Evolutionary conservation across 2,329 filamentous ascomycete genomes (phyloP).

Genomic region (Beauveria brongniartii): DNA sequence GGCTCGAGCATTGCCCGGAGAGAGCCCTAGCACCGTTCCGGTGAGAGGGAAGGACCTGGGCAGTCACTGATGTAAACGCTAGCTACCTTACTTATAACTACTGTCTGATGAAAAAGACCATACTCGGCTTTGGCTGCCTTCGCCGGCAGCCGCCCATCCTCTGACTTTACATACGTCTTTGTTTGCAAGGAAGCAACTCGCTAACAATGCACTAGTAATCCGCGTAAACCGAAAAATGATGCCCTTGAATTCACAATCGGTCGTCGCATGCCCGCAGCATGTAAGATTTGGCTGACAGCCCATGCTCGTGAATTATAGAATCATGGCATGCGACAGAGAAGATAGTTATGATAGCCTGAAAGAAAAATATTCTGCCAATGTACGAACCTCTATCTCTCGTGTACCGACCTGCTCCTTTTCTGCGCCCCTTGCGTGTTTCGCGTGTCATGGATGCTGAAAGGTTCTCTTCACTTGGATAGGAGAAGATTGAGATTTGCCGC

Average conservation of each 20-base stretch:
- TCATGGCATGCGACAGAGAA: slow-evolving; percentile 89
- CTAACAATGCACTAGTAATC: slow-evolving; percentile 5
- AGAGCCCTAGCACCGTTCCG: slow-evolving; percentile 63
- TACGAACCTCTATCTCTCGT: slow-evolving; percentile 43
- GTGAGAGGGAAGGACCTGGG: slow-evolving; percentile 52
- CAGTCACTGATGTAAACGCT: slow-evolving; percentile 98
- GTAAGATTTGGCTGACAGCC: slow-evolving; percentile 3
- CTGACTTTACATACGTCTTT: not conserved
- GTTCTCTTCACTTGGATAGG: slow-evolving; percentile 44
- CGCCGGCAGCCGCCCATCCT: slow-evolving; percentile 10
- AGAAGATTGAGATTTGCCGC: slow-evolving; percentile 75
- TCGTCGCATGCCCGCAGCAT: not conserved
- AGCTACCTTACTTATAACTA: slow-evolving; percentile 78
- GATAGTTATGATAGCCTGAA: slow-evolving; percentile 76
- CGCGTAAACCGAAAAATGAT: slow-evolving; percentile 7
- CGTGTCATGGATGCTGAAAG: slow-evolving; percentile 38
- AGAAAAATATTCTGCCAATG: slow-evolving; percentile 77
- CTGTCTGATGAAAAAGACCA: slow-evolving; percentile 64
- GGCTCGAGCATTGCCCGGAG: slow-evolving; percentile 89
- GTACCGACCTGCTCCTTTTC: slow-evolving; percentile 3
- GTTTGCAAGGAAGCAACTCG: not conserved
- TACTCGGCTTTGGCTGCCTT: slow-evolving; percentile 5
- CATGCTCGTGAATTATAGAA: slow-evolving; percentile 43
- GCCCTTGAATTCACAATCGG: slow-evolving; percentile 12
- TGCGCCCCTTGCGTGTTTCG: slow-evolving; percentile 16